Evolutionary conservation across 805 yeast species (phyloP), one percentile per base, ranked within the genome.

Genomic region (Vanderwaltozyma verrucispora): DNA sequence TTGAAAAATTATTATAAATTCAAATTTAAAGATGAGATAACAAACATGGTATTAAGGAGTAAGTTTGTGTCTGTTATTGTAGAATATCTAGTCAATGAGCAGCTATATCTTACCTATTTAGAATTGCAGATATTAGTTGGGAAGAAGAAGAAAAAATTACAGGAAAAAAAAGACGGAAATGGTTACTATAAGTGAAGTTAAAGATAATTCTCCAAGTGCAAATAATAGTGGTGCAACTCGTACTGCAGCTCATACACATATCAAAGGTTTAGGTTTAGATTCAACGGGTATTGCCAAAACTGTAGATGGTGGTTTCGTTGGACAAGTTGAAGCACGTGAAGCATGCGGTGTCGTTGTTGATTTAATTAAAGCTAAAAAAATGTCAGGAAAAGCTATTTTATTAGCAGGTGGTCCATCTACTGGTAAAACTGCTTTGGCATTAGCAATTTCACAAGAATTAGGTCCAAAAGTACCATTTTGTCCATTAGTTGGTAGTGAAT

Each of bases 331-430:
- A 44, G 84, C 83, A 12, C 69, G 92, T 60, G 88, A 80, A 63
- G 97, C 96, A 0, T 87, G 95, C 55, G 98, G 98, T 46, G 80
- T 92, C 38, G 74, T 92, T 45, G 94, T 89, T 28, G 96, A 92
- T 62, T 69, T 92, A 63, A 86, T 92, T 65, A 88, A 87, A 63
- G 79, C 84, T 24, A 86, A 85, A 52, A 85, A 80, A 61, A 82
- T 92, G 80, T 81, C 94, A 36, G 98, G 98, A 21, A 83, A 89
- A 54, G 97, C 96, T n/a, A 77, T 92, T 36, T 64, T 92, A 42
- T 70, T 92, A 38, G 97, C 98, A 1, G 98, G 98, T 36, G 94
- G 95, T 5, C 97, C 98, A 9, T 96, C 97, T 0, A 89, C 97
- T 5, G 98, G 98, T 56, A 92, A 92, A 60, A 92, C 98, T 3